Conservation (phyloP, 805 yeast species). For the Ogataea sp. region DNA sequence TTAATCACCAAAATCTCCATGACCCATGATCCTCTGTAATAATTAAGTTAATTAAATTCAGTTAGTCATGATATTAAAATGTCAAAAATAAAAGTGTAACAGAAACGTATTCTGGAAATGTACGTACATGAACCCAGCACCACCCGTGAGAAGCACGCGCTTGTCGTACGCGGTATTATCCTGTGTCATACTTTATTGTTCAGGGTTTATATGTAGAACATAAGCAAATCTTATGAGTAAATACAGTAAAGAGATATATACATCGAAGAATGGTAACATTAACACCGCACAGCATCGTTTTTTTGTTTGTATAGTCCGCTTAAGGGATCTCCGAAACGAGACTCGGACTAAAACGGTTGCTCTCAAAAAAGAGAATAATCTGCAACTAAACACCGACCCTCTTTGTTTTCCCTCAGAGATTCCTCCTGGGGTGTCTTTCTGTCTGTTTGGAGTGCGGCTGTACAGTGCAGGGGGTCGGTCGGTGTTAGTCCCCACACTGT, state of each 20-base stretch:
- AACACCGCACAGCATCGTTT: no score
- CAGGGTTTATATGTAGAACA: no score
- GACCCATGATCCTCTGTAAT: conserved; percentile 34
- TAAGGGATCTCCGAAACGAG: no score
- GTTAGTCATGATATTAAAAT: not conserved
- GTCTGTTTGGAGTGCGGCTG: no score
- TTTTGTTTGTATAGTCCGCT: not conserved
- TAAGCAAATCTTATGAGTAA: no score
- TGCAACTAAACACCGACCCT: no score
- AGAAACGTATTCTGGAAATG: not conserved
- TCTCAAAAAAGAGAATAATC: no score
- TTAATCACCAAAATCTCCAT: conserved; percentile 25
- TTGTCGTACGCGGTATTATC: not conserved
- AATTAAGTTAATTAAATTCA: not conserved
- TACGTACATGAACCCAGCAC: conserved; percentile 41
- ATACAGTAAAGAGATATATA: no score
- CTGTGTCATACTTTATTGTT: not conserved
- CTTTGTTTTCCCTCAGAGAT: not conserved
- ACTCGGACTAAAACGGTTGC: not conserved
- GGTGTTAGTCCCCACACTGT: no score
- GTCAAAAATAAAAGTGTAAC: not conserved
- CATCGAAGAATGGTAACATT: no score
- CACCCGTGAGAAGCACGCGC: conserved; percentile 41
- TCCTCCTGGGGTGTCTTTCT: no score
- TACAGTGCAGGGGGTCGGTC: no score